Conservation (phyloP, 495 filamentous ascomycete species). For the Corynascus novoguineensis region DNA sequence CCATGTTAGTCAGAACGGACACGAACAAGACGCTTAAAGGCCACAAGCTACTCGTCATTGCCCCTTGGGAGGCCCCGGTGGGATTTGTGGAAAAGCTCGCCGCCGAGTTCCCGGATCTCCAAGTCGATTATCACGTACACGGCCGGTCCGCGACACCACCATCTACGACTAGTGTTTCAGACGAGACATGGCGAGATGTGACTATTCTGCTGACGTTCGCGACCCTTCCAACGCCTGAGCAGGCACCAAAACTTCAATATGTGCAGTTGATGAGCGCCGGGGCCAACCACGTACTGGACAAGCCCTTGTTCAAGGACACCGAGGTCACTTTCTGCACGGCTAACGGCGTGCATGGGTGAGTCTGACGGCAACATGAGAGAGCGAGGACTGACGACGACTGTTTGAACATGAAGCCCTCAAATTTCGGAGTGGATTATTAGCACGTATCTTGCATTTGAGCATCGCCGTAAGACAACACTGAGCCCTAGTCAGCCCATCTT, state of each 20-base stretch:
- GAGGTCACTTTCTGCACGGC: constrained; percentile 63
- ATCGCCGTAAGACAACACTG: constrained; percentile 33
- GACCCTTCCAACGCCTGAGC: constrained; percentile 40
- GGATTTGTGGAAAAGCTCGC: constrained; percentile 40
- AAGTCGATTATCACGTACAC: constrained; percentile 33
- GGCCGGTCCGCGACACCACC: constrained; percentile 4
- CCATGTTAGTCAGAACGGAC: neutral
- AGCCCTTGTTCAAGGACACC: constrained; percentile 60
- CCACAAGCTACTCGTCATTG: constrained; percentile 44
- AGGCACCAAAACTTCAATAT: constrained; percentile 57
- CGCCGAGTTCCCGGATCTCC: constrained; percentile 46
- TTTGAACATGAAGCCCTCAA: constrained; percentile 47
- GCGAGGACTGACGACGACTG: neutral
- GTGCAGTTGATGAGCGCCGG: constrained; percentile 76
- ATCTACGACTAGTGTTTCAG: neutral
- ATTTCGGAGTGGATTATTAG: constrained; percentile 74
- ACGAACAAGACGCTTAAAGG: constrained; percentile 37
- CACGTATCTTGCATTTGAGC: constrained; percentile 47
- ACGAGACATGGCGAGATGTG: constrained; percentile 52
- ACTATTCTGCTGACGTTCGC: constrained; percentile 59
- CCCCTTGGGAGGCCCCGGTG: constrained; percentile 40
- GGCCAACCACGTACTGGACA: constrained; percentile 57
- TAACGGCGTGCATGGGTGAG: constrained; percentile 65
- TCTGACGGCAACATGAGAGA: neutral
- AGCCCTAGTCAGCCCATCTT: neutral